Conservation (phyloP, 139 green algal species). For the Desmodesmus armatus region DNA sequence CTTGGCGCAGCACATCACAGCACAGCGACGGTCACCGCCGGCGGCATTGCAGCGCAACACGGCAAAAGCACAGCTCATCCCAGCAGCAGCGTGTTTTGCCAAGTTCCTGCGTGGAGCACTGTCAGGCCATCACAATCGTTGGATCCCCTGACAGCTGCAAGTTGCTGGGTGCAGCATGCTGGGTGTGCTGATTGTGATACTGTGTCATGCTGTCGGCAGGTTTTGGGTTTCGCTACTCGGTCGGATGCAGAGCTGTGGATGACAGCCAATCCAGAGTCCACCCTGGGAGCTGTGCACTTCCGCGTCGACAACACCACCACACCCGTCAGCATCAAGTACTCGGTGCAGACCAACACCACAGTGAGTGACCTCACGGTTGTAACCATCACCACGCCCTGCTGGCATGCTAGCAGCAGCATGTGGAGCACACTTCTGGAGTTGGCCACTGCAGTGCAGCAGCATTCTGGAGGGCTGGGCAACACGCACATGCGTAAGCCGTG, state of each 20-base stretch:
- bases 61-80: too few relatives aligned
- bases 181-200: background rate
- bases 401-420: background rate
- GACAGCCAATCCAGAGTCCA: conserved; percentile 42
- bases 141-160: too few relatives aligned
- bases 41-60: too few relatives aligned
- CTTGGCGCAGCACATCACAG: too few relatives aligned
- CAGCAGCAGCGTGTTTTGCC: too few relatives aligned
- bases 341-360: conserved; percentile 89
- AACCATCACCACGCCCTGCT: too few relatives aligned
- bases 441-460: background rate
- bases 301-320: background rate
- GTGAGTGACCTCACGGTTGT: conserved; percentile 47
- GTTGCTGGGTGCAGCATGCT: background rate
- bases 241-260: conserved; percentile 78
- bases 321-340: conserved; percentile 59
- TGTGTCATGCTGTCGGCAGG: background rate
- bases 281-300: conserved; percentile 77
- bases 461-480: background rate
- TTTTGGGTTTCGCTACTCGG: conserved; percentile 64
- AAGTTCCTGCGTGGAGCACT: too few relatives aligned
- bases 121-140: too few relatives aligned
- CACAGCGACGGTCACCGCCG: too few relatives aligned
- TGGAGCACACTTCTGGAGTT: too few relatives aligned
- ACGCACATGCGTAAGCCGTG: background rate